Base-by-base conservation (phyloP, 2,329 filamentous ascomycete species). In the Trichoderma sp. region DNA sequence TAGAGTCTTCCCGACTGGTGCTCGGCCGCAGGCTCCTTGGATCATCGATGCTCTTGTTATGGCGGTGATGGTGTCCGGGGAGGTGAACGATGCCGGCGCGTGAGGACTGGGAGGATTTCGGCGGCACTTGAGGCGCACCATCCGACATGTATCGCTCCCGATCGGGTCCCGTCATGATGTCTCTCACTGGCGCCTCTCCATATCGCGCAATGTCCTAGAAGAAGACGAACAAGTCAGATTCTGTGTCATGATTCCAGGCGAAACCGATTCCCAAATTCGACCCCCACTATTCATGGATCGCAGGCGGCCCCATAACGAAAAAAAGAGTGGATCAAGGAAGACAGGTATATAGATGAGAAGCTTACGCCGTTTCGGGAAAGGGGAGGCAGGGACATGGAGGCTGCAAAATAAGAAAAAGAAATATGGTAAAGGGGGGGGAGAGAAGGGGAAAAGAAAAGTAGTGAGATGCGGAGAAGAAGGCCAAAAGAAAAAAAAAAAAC, bases 171-270 rank as follows among this genome's bases (percentile, higher is more conserved):
- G 86, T 87, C 70, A 92, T 86, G 69, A 87, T 88, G 72, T 89
- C 85, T 75, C 90, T 87, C 64, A 94, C 89, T 34, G 91, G 92
- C 53, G 91, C 91, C 78, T 93, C 91, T 69, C 91, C 92, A 80
- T 90, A 92, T 71, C 89, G 87, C 54, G 87, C 87, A 74, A 93
- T 92, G 76, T 94, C 91, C 88, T 91, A 72, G 25, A 69, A 19
- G 19, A 27, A 69, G 59, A 50, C 22, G 48, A 25, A 74, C 77
- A 70, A 75, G 74, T 70, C 61, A 73, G 69, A 67, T 69, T 65
- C 39, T 50, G 42, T 69, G 67, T 61, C 45, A 69, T 64, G 42
- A 66, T 34, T 42, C 5, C 39, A 59, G 52, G 67, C 61, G 53
- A 59, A 66, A 22, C 29, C 45, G 22, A 34, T 53, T 52, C 29